Percentiles rank a stretch among this genome's conserved stretches.
These are phyloP conservation scores for Tolypocladium ophioglossoides DNA, from an alignment of 2,329 filamentous ascomycete genomes.

Conservation along the genomic window DNA sequence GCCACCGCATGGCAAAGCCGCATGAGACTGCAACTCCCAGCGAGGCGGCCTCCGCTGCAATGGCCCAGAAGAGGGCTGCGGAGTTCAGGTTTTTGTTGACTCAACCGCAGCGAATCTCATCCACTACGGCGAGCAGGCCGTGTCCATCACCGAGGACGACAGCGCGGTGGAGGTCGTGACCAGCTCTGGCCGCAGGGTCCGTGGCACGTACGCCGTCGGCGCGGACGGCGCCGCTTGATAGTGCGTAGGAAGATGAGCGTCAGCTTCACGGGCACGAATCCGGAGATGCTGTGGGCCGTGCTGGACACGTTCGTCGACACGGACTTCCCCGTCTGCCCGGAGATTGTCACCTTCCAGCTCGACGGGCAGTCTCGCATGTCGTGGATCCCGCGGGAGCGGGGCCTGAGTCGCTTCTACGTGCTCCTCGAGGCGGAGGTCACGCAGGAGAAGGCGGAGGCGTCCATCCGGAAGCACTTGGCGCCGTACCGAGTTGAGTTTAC, in stretches of 20 bases:
- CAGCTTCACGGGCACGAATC: slow-evolving; percentile 33
- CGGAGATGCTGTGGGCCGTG: slow-evolving; percentile 39
- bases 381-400: slow-evolving; percentile 37
- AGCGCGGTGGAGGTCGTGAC: slow-evolving; percentile 30
- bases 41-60: too few species aligned
- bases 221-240: slow-evolving; percentile 42
- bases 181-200: slow-evolving; percentile 18
- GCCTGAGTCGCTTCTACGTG: slow-evolving; percentile 35
- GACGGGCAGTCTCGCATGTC: slow-evolving; percentile 33
- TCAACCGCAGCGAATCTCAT: too few species aligned
- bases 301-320: slow-evolving; percentile 38
- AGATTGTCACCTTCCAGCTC: slow-evolving; percentile 37
- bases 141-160: slow-evolving; percentile 44
- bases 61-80: too few species aligned
- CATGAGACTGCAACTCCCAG: not conserved
- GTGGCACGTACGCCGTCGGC: slow-evolving; percentile 33
- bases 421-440: slow-evolving; percentile 34
- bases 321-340: slow-evolving; percentile 32
- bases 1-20: not conserved
- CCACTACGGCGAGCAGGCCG: slow-evolving; percentile 26
- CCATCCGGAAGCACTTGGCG: slow-evolving; percentile 31
- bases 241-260: slow-evolving; percentile 30
- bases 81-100: too few species aligned
- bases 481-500: slow-evolving; percentile 31
- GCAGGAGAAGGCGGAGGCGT: slow-evolving; percentile 26